Percentiles rank a stretch among this genome's conserved stretches.
Evolutionary conservation across 345 rosid genomes (phyloP).

Genomic region (Psidium friedrichsthalianum): DNA sequence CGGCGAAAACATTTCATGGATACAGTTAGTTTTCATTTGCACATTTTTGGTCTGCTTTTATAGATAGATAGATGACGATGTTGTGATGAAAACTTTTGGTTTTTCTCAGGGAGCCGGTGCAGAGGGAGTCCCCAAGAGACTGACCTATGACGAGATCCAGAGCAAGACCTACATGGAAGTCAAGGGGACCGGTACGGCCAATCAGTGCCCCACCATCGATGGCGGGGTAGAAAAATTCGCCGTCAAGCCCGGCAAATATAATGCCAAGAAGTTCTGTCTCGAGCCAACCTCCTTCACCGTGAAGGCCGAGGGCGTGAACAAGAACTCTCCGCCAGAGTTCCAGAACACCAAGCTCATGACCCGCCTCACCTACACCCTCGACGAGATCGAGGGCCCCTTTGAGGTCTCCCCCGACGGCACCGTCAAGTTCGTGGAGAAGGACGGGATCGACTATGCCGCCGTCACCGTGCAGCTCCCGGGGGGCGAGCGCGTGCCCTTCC

Average conservation of each 20-base stretch:
- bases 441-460: constrained; percentile 82
- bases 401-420: constrained; percentile 59
- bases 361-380: constrained; percentile 90
- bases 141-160: constrained; percentile 86
- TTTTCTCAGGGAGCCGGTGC: constrained; percentile 70
- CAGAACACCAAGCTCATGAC: constrained; percentile 97
- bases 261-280: constrained; percentile 73
- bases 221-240: constrained; percentile 71
- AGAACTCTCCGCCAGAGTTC: constrained; percentile 83
- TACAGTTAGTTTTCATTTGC: background rate
- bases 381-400: constrained; percentile 93
- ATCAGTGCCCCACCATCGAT: constrained; percentile 79
- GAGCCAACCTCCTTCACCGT: constrained; percentile 98
- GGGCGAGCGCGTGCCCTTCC: constrained; percentile 85
- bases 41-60: background rate
- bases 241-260: constrained; percentile 77
- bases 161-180: constrained; percentile 96
- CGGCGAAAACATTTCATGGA: background rate
- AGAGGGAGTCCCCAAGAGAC: constrained; percentile 81
- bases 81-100: background rate
- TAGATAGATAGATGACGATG: background rate
- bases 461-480: constrained; percentile 85
- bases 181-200: constrained; percentile 90
- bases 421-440: constrained; percentile 70
- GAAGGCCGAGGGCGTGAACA: constrained; percentile 76